Evolutionary conservation across 1,284 basidiomycete species (phyloP), one percentile per base, ranked within the genome.

Genomic region (Sanghuangporus weigelae): DNA sequence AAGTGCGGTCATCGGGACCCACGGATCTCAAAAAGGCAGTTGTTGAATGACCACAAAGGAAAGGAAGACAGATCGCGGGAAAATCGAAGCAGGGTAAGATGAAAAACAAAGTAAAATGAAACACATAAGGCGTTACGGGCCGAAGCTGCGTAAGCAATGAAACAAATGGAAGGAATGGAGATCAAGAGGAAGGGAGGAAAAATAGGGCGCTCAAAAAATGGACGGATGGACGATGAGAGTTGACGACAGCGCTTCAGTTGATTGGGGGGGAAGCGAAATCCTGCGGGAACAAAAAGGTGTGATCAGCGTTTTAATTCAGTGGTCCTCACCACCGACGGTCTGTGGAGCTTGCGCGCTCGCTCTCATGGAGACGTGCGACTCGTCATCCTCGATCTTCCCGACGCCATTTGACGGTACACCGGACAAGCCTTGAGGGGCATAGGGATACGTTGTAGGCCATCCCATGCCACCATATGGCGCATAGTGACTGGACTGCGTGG

Each of bases 351-450:
- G 59, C n/a, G 59, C 49, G 42, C 39, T 48, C 16, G 49, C 49
- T 48, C 59, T 50, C 31, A 48, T 50, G 11, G 53, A 54, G 38
- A 57, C 55, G 23, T 57, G 55, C 10, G 42, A 14, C 21, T 60
- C 59, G 23, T 60, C 59, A 5, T 60, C 59, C 36, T 60, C 59
- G 38, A 50, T 53, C 23, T 60, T 60, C 12, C 59, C 50, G 40
- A 53, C 59, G 14, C 38, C 49, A 11, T 21, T 38, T 11, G 49
- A 50, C 11, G 59, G 19, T 12, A 50, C 49, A 42, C 26, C 38
- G 31, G 59, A 21, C 36, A 62, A 19, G 46, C 60, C 60, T 19
- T 62, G 60, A 39, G 51, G 40, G 3, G 39, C 53, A 36, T 62
- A 62, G 16, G 51, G 40, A 57, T 62, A 62, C 3, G 42, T 49